Evolutionary conservation across 2,329 filamentous ascomycete species (phyloP).

Genomic region (Fonsecaea pugnacius): DNA sequence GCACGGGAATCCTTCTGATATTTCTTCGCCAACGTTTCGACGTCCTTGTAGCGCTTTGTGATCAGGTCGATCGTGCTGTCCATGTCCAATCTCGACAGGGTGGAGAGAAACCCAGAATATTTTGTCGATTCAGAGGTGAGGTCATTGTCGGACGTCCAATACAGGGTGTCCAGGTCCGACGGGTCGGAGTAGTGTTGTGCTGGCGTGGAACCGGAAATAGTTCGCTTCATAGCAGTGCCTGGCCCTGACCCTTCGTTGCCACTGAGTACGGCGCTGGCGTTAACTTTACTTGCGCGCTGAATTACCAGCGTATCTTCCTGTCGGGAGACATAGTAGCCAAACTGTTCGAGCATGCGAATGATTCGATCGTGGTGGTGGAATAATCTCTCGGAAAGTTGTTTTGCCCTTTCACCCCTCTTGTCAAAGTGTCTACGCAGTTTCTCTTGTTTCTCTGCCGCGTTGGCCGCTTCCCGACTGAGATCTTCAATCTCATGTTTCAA

Average conservation of each 20-base stretch:
- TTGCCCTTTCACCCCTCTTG: constrained; percentile 71
- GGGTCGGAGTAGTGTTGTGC: constrained; percentile 64
- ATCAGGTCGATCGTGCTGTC: constrained; percentile 84
- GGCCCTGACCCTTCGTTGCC: constrained; percentile 37
- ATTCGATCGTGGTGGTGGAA: constrained; percentile 84
- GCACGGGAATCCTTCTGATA: constrained; percentile 85
- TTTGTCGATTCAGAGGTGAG: constrained; percentile 69
- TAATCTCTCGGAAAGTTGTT: constrained; percentile 81
- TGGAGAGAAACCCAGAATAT: constrained; percentile 74
- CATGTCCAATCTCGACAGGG: constrained; percentile 77
- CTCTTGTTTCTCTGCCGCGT: constrained; percentile 41
- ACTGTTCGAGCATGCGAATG: constrained; percentile 78
- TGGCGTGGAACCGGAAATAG: constrained; percentile 56
- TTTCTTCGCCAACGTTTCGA: constrained; percentile 90
- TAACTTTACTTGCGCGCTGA: constrained; percentile 68
- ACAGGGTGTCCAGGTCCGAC: constrained; percentile 72
- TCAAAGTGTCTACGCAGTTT: constrained; percentile 62
- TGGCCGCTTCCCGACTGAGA: constrained; percentile 63
- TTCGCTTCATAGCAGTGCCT: constrained; percentile 44
- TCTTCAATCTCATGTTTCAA: constrained; percentile 76
- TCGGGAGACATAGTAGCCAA: constrained; percentile 81
- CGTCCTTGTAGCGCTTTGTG: constrained; percentile 86
- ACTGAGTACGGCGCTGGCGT: constrained; percentile 51
- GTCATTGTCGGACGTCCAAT: constrained; percentile 77
- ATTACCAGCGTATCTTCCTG: constrained; percentile 74